Conservation (phyloP, 208 protist species). For the Porcisia hertigi region DNA sequence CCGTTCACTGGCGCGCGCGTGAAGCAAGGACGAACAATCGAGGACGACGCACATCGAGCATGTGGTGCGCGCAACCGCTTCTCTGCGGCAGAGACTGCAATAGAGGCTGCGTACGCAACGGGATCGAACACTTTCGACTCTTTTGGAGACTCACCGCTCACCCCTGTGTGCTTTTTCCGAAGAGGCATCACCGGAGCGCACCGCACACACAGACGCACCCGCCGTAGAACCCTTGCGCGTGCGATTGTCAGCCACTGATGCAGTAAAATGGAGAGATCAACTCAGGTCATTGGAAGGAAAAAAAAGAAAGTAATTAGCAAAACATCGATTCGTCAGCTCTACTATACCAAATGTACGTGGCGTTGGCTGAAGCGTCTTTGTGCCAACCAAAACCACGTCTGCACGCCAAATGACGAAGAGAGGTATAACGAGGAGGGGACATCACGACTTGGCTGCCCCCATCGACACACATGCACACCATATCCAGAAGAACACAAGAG, state of each 20-base stretch:
- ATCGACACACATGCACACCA: background rate
- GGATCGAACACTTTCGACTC: conserved; percentile 24
- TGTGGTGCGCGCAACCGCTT: conserved; percentile 25
- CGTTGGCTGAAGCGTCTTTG: background rate
- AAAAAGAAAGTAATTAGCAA: background rate
- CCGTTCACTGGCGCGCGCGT: background rate
- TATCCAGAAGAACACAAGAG: background rate
- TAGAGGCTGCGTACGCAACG: conserved; percentile 33
- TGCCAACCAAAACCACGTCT: background rate
- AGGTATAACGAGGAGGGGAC: background rate
- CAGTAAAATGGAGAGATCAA: background rate
- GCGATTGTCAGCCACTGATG: background rate
- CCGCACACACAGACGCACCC: background rate
- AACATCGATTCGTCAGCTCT: background rate
- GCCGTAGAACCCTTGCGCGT: background rate
- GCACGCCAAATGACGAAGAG: background rate
- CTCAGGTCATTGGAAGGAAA: background rate
- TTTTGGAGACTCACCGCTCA: background rate
- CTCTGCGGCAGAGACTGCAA: conserved; percentile 26
- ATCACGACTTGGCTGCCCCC: background rate
- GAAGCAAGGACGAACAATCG: conserved; percentile 22
- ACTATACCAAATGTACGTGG: background rate
- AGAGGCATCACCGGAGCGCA: background rate
- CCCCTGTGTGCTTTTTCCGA: background rate
- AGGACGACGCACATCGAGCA: conserved; percentile 13